Percentiles rank a stretch among this genome's conserved stretches.
Evolutionary conservation across 805 yeast genomes (phyloP).

Genomic region (Metschnikowia drakensbergensis): DNA sequence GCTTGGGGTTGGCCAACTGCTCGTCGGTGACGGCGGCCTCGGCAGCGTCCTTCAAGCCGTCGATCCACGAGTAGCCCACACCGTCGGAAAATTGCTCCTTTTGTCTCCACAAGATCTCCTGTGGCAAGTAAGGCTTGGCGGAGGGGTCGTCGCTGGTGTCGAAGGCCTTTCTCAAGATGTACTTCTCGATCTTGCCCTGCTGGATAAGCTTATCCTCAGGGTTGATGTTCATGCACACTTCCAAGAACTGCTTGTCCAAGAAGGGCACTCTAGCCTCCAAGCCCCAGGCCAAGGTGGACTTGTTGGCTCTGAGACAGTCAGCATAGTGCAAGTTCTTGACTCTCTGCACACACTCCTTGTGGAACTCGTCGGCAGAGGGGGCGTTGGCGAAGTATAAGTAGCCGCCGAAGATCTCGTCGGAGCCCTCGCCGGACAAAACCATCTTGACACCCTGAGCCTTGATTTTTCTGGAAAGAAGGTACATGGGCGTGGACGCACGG

Average conservation of each 20-base stretch:
- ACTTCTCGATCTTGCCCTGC: constrained; percentile 84
- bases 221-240: constrained; percentile 89
- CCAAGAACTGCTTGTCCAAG: constrained; percentile 90
- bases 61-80: constrained; percentile 99
- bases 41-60: constrained; percentile 93
- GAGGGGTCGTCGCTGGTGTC: constrained; percentile 83
- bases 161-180: constrained; percentile 95
- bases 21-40: constrained; percentile 84
- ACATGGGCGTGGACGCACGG: constrained; percentile 99
- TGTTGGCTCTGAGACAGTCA: constrained; percentile 98
- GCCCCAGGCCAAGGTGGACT: constrained; percentile 99
- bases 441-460: constrained; percentile 99
- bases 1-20: constrained; percentile 83
- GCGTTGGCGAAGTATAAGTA: constrained; percentile 96
- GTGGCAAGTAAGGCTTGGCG: constrained; percentile 84
- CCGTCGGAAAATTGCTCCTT: constrained; percentile 99
- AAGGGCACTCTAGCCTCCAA: constrained; percentile 99
- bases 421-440: constrained; percentile 99
- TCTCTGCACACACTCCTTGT: constrained; percentile 89
- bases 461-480: constrained; percentile 89
- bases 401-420: constrained; percentile 98
- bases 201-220: constrained; percentile 88
- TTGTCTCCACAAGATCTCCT: constrained; percentile 98
- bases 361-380: constrained; percentile 90
- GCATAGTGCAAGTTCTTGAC: constrained; percentile 96